Evolutionary conservation across 2,329 filamentous ascomycete genomes (phyloP).

Genomic region (Blastomyces silverae): DNA sequence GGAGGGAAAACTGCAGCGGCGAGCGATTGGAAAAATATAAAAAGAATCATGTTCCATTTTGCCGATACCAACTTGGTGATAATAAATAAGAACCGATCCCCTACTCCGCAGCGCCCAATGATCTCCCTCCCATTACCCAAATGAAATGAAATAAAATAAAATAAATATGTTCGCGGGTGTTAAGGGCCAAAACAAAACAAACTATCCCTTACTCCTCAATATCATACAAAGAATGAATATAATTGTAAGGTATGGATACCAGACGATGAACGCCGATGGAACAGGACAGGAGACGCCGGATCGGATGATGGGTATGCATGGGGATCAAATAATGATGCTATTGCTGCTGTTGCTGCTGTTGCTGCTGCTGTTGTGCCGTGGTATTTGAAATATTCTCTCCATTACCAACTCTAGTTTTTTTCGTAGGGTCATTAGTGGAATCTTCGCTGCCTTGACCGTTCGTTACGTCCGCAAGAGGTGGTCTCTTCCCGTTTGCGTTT

Average conservation of each 20-base stretch:
- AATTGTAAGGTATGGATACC: not conserved
- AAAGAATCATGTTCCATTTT: not conserved
- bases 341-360: not conserved
- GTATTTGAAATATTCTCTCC: conserved; percentile 2
- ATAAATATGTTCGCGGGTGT: not conserved
- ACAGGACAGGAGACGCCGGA: not conserved
- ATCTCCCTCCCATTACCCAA: not conserved
- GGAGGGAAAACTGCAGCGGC: not conserved
- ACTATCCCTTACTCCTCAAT: not conserved
- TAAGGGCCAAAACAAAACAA: not conserved
- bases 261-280: not conserved
- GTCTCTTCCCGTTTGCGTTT: conserved; percentile 37
- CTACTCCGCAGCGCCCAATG: not conserved
- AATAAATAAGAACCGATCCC: not conserved
- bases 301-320: not conserved
- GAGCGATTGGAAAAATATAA: not conserved
- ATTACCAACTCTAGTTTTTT: conserved; percentile 16
- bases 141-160: not conserved
- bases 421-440: conserved; percentile 16
- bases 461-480: conserved; percentile 42
- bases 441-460: conserved; percentile 31
- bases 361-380: not conserved
- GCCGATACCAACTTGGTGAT: not conserved
- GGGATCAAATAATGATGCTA: not conserved
- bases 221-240: not conserved